phyloP scores from a whole-genome alignment of 805 yeast genomes.

The Myxozyma nipponensis region DNA sequence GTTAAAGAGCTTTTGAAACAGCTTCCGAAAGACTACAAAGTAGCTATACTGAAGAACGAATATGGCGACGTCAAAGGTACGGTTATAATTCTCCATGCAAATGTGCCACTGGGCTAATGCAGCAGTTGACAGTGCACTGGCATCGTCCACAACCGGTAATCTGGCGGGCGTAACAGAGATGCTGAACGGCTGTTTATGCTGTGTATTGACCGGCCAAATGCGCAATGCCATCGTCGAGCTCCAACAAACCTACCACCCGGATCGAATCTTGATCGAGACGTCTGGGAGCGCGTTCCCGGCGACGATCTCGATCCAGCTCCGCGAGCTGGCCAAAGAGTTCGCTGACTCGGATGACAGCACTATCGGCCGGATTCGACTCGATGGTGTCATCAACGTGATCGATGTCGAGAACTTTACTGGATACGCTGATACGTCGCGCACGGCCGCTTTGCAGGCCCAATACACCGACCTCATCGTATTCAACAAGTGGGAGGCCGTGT shows the following conservation, averaged over 20 bases:
- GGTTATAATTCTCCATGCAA: no score
- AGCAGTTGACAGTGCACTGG: slow-evolving; percentile 26
- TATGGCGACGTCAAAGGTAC: slow-evolving; percentile 28
- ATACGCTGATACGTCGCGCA: slow-evolving; percentile 27
- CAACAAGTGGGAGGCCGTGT: slow-evolving; percentile 27
- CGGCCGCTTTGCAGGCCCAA: slow-evolving; percentile 29
- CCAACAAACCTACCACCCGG: slow-evolving; percentile 22
- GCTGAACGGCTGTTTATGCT: slow-evolving; percentile 29
- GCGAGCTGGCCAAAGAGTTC: slow-evolving; percentile 24
- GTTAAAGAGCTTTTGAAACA: slow-evolving; percentile 20
- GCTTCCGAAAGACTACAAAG: slow-evolving; percentile 25
- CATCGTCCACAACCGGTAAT: slow-evolving; percentile 14
- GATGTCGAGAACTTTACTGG: slow-evolving; percentile 29
- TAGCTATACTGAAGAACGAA: slow-evolving; percentile 27
- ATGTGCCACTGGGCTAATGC: no score
- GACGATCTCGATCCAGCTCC: slow-evolving; percentile 25
- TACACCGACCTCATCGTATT: slow-evolving; percentile 28
- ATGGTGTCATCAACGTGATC: slow-evolving; percentile 28
- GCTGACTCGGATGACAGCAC: neutral
- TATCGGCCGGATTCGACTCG: slow-evolving; percentile 15
- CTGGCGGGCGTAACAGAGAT: slow-evolving; percentile 28
- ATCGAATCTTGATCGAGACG: slow-evolving; percentile 28
- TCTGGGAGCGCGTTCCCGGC: slow-evolving; percentile 31
- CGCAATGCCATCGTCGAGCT: slow-evolving; percentile 25
- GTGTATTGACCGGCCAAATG: slow-evolving; percentile 29